phyloP scores from a whole-genome alignment of 257 asterid species.

The Solanum chilense region DNA sequence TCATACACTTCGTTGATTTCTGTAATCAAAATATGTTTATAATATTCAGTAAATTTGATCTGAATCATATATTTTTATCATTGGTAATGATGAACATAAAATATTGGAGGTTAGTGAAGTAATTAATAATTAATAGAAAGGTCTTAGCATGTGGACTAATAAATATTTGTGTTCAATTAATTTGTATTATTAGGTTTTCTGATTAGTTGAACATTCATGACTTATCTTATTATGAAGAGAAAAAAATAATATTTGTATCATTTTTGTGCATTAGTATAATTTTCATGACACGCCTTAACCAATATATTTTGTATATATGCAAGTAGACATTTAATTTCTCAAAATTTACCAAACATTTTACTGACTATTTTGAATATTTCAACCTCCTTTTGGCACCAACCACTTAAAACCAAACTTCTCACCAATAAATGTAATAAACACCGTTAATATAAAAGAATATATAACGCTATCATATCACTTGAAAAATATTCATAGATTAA shows the following conservation, averaged over 20 bases:
- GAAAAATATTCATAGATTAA: background rate
- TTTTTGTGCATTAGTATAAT: background rate
- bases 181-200: background rate
- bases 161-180: background rate
- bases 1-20: constrained; percentile 40
- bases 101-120: background rate
- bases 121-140: background rate
- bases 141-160: background rate
- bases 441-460: background rate
- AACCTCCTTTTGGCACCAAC: background rate
- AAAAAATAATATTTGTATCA: background rate
- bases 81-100: background rate
- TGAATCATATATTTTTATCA: no score
- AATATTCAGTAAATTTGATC: no score
- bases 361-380: background rate
- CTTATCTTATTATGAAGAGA: background rate
- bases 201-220: background rate
- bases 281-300: background rate
- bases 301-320: background rate
- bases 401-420: background rate
- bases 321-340: background rate
- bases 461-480: background rate
- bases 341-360: background rate
- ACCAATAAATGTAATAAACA: background rate
- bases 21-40: background rate